phyloP scores from a whole-genome alignment of 352 stramenopile genomes.

The Pythium dissimile region DNA sequence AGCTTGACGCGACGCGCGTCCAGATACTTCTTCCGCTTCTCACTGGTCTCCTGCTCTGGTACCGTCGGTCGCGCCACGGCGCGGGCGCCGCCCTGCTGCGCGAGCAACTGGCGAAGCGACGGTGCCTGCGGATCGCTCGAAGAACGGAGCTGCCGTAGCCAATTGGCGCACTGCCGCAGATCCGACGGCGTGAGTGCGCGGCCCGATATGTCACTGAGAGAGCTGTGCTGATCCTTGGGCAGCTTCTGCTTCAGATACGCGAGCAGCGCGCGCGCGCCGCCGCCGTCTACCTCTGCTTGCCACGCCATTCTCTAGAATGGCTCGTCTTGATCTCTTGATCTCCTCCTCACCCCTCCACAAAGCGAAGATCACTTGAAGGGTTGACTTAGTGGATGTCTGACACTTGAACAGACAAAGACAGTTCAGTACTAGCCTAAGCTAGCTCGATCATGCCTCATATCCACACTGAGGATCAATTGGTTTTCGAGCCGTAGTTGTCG shows the following conservation, averaged over 20 bases:
- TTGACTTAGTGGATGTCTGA: too few relatives aligned
- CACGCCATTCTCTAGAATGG: slow-evolving; percentile 21
- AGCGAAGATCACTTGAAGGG: too few relatives aligned
- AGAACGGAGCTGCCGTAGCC: slow-evolving; percentile 18
- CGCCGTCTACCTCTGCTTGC: slow-evolving; percentile 24
- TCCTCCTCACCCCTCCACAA: too few relatives aligned
- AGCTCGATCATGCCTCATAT: too few relatives aligned
- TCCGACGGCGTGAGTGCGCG: slow-evolving; percentile 12
- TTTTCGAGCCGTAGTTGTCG: too few relatives aligned
- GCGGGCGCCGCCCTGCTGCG: not conserved
- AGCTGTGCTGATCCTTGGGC: slow-evolving; percentile 1
- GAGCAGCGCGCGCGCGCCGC: slow-evolving; percentile 27
- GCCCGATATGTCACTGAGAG: not conserved
- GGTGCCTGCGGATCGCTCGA: slow-evolving; percentile 4
- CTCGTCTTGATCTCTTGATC: too few relatives aligned
- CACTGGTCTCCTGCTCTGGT: slow-evolving; percentile 8
- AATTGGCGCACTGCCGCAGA: slow-evolving; percentile 8
- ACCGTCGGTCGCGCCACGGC: not conserved
- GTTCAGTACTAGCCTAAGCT: too few relatives aligned
- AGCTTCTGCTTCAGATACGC: slow-evolving; percentile 21
- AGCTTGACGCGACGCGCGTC: slow-evolving; percentile 55
- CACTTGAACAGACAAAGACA: too few relatives aligned
- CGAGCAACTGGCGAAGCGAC: slow-evolving; percentile 16
- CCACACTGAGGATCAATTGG: too few relatives aligned
- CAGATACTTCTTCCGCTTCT: slow-evolving; percentile 29